Percentiles rank a stretch among this genome's conserved stretches.
Conservation (phyloP, 306 rosid genomes). For the Luffa acutangula region DNA sequence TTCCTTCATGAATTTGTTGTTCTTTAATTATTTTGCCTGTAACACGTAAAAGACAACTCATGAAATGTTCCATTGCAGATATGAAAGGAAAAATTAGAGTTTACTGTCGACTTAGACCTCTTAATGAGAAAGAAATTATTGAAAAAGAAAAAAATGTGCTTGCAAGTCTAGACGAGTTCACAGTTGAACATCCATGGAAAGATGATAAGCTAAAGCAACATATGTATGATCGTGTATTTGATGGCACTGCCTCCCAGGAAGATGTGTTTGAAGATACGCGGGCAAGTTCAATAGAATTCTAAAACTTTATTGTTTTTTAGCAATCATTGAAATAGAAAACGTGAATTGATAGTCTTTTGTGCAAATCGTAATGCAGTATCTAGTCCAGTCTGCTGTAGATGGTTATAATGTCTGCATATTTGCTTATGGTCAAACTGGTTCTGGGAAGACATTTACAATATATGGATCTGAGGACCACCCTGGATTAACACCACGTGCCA, state of each 20-base stretch:
- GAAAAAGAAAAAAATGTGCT: constrained; percentile 41
- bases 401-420: constrained; percentile 88
- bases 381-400: constrained; percentile 86
- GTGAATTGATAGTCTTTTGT: neutral
- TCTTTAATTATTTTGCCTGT: neutral
- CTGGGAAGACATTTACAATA: constrained; percentile 86
- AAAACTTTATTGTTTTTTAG: neutral
- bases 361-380: constrained; percentile 45
- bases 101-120: constrained; percentile 79
- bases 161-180: constrained; percentile 59
- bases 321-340: neutral
- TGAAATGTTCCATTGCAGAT: constrained; percentile 35
- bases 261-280: constrained; percentile 88
- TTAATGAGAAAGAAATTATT: constrained; percentile 53
- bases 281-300: constrained; percentile 37
- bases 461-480: constrained; percentile 69
- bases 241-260: constrained; percentile 61
- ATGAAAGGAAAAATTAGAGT: constrained; percentile 99
- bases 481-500: constrained; percentile 83
- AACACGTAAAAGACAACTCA: neutral
- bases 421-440: constrained; percentile 96
- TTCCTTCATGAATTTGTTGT: neutral
- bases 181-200: constrained; percentile 86
- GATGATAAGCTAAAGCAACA: constrained; percentile 77
- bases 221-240: constrained; percentile 72